A percentile compares a stretch with the other conserved stretches of the same genome.
These are phyloP conservation scores for Phialocephala subalpina DNA, from an alignment of 2,329 filamentous ascomycete genomes.

Conservation along the genomic window DNA sequence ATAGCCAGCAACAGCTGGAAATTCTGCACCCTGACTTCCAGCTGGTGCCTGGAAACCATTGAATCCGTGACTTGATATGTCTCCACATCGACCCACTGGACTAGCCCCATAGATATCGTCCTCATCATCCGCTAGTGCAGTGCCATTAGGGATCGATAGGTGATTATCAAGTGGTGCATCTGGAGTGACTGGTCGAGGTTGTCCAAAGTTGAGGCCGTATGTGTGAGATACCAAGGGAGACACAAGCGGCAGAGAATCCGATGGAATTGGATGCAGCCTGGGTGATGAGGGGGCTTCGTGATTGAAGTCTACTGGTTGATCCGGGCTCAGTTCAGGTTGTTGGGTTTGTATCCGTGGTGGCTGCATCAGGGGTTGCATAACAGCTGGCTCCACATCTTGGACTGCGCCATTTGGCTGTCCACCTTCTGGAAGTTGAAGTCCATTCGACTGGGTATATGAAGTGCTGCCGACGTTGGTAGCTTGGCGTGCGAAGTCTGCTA, in stretches of 20 bases:
- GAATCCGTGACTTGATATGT: constrained; percentile 1
- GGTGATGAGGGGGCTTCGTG: constrained; percentile 32
- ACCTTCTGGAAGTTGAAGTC: background rate
- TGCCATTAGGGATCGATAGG: background rate
- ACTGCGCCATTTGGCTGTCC: background rate
- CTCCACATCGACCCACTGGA: constrained; percentile 19
- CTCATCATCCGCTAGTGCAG: background rate
- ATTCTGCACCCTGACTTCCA: background rate
- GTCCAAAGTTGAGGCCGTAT: constrained; percentile 11
- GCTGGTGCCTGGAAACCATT: constrained; percentile 12
- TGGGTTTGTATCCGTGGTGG: constrained; percentile 14
- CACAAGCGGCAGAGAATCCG: constrained; percentile 39
- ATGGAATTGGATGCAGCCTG: constrained; percentile 36
- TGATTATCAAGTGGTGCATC: constrained; percentile 4
- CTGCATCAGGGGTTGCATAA: constrained; percentile 1
- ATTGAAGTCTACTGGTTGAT: constrained; percentile 2
- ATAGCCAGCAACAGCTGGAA: constrained; percentile 7
- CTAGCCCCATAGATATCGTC: constrained; percentile 33
- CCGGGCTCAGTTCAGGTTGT: background rate
- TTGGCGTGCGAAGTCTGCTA: constrained; percentile 35
- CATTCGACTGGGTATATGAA: constrained; percentile 22
- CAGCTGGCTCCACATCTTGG: background rate
- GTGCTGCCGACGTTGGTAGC: constrained; percentile 30
- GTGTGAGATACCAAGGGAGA: constrained; percentile 36
- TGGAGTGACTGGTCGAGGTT: no score